phyloP scores from a whole-genome alignment of 2,329 filamentous ascomycete genomes.

The Penicillium sp. region DNA sequence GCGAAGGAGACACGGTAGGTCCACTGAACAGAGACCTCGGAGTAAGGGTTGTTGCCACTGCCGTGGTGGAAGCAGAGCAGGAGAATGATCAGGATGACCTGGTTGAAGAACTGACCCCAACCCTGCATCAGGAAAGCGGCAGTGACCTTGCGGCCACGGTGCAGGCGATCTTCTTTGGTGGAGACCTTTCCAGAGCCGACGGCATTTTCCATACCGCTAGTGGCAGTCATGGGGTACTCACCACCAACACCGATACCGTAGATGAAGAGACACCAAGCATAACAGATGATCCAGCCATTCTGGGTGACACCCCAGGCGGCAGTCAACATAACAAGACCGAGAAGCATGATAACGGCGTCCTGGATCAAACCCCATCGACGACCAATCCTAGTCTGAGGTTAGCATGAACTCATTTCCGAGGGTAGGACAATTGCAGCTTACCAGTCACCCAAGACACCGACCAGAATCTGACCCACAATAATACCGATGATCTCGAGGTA shows the following conservation, averaged over 20 bases:
- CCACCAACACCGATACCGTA: constrained; percentile 69
- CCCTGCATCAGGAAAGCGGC: constrained; percentile 98
- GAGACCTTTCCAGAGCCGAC: constrained; percentile 83
- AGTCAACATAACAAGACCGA: constrained; percentile 88
- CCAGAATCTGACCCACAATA: constrained; percentile 85
- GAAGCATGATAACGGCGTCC: constrained; percentile 89
- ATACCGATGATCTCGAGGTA: constrained; percentile 94
- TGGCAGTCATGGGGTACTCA: constrained; percentile 96
- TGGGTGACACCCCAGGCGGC: constrained; percentile 83
- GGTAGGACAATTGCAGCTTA: constrained; percentile 26
- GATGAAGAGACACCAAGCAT: constrained; percentile 91
- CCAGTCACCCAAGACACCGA: constrained; percentile 76
- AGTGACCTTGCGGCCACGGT: constrained; percentile 93
- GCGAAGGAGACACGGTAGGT: constrained; percentile 91
- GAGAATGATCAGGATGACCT: constrained; percentile 80
- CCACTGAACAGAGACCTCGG: constrained; percentile 73
- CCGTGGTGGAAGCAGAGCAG: constrained; percentile 86
- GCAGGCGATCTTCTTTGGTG: constrained; percentile 86
- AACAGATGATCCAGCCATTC: constrained; percentile 96
- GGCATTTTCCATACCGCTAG: constrained; percentile 88
- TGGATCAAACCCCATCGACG: constrained; percentile 95
- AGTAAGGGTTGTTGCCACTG: constrained; percentile 73
- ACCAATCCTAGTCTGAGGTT: constrained; percentile 62
- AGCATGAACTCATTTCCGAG: background rate
- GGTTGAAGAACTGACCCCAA: constrained; percentile 95